Base-by-base conservation (phyloP, 768 basidiomycete species). In the Mycena crocata region DNA sequence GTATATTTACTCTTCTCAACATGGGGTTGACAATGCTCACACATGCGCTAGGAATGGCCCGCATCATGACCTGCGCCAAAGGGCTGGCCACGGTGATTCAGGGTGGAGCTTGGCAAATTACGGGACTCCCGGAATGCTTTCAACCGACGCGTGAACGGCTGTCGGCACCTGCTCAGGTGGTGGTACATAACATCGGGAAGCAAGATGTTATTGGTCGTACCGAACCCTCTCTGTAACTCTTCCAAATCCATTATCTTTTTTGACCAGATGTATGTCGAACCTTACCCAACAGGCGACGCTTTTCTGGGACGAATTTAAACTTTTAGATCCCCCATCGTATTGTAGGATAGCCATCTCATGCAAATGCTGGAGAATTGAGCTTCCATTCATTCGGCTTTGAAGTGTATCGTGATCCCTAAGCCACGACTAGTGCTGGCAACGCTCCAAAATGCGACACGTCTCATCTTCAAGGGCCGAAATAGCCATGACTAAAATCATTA, bases 41-140 rank as follows among this genome's bases (percentile, higher is more conserved):
- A 2, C 5, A 19, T 31, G 5, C 23, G 1, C 40, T 35, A 72
- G 72, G 72, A 1, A 72, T 72, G 72, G 72, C 72, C 1, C 72
- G 72, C 17, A 67, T 70, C n/a, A 68, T 72, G 57, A 71, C 67
- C 37, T 68, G 69, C 51, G 72, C 76, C 23, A 65, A 63, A 3
- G 77, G 73, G 14, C 62, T 77, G 3, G 77, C 75, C 15, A 62
- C 67, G 30, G 34, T 78, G 9, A 71, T 77, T 15, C 68, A 67
- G 21, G 77, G 77, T 9, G 71, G 31, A 21, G n/a, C 67, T 14
- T 78, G 75, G 75, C 65, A 51, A 10, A 65, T 68, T 15, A 77
- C 76, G 1, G 70, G 72, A 2, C 66, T 78, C n/a, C 77, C 77
- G 31, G 76, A 77, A 52, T 75, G 74, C 52, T 77, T 78, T 49